Evolutionary conservation across 768 basidiomycete genomes (phyloP).

Genomic region (Naematelia encephala): DNA sequence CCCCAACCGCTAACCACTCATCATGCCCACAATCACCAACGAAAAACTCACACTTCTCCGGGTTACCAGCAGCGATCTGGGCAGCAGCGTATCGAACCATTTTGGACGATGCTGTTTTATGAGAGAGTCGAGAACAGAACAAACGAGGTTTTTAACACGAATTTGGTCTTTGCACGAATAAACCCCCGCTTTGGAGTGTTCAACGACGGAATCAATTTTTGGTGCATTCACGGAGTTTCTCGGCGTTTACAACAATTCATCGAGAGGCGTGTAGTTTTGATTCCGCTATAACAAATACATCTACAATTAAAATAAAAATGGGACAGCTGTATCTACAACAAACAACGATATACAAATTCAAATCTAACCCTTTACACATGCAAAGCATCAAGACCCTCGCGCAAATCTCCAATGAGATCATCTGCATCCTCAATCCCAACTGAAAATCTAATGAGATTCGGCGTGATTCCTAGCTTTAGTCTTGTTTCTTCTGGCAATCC

Average conservation of each 20-base stretch:
- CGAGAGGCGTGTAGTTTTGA: neutral
- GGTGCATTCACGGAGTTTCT: constrained; percentile 33
- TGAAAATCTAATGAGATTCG: constrained; percentile 65
- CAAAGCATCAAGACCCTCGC: constrained; percentile 61
- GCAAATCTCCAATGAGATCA: constrained; percentile 72
- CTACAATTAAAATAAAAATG: too few relatives aligned
- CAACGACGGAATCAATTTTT: neutral
- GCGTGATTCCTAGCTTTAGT: constrained; percentile 37
- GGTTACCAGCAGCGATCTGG: constrained; percentile 72
- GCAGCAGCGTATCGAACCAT: constrained; percentile 88
- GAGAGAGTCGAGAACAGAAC: neutral
- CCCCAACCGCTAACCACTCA: neutral
- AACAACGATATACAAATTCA: neutral
- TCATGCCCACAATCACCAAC: neutral
- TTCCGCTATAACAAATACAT: neutral
- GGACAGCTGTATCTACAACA: too few relatives aligned
- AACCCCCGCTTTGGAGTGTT: neutral
- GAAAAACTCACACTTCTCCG: constrained; percentile 78
- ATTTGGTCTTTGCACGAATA: too few relatives aligned
- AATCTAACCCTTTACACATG: neutral
- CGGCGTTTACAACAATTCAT: constrained; percentile 26
- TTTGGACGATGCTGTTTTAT: neutral
- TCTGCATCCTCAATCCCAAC: constrained; percentile 85
- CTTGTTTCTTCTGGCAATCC: constrained; percentile 40
- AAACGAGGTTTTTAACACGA: too few relatives aligned